Evolutionary conservation across 2,329 filamentous ascomycete species (phyloP), one percentile per base, ranked within the genome.

Genomic region (Dothideomycetes sp.): DNA sequence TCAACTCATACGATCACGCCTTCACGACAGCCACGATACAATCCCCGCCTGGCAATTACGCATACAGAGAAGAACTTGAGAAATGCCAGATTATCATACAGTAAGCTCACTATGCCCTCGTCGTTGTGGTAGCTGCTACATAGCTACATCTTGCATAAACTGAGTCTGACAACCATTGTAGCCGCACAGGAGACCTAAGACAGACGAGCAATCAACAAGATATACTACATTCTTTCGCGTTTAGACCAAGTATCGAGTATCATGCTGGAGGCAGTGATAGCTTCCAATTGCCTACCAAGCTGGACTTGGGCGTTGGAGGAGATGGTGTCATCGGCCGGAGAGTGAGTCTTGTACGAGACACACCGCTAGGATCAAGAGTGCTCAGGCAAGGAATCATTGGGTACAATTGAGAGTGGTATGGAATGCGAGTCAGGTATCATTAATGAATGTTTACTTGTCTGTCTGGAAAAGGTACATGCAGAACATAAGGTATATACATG

Each of bases 261-360:
- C 31, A 10, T 31, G 45, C 14, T 24, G 36, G 2, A 30, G 38
- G 14, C 32, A 37, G 3, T 19, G 41, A 8, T 33, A 45, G 11
- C 22, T 53, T 52, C 12, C 37, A 34, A 5, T 17, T 54, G 5
- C 42, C 45, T n/a, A 30, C 31, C 30, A 41, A 29, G 8, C 41
- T 54, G 29, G 48, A 54, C 43, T 30, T 54, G 16, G 52, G 52
- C 0, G 52, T 52, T 5, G 52, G 52, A 15, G 52, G 49, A 0
- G 47, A 52, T 3, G 52, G 52, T 2, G 34, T 54, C 10, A 50
- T 54, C 33, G 52, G 52, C 9, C 37, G 52, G 31, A 40, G 52
- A 33, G 49, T 54, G 1, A 46, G 41, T 15, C 45, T 54, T 31
- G 45, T 52, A 14, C 38, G 38, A 22, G 41, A 47, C 4, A 30